Evolutionary conservation across 1,284 basidiomycete genomes (phyloP).

Genomic region (Boletus hoseneyae): DNA sequence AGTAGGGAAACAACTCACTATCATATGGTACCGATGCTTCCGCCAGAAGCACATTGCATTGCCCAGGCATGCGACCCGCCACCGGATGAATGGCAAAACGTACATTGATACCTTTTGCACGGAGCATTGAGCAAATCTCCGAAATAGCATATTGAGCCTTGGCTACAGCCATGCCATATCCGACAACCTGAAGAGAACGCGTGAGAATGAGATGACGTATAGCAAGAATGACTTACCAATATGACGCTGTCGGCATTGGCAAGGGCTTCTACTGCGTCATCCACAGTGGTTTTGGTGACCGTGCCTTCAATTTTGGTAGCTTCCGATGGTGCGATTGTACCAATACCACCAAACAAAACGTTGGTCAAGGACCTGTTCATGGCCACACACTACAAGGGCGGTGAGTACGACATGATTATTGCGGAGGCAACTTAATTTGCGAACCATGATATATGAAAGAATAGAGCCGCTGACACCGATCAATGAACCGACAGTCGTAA

Average conservation of each 20-base stretch:
- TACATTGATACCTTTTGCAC: conserved; percentile 71
- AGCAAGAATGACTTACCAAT: conserved; percentile 43
- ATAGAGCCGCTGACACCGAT: conserved; percentile 89
- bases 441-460: conserved; percentile 85
- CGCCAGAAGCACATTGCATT: conserved; percentile 83
- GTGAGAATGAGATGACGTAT: conserved; percentile 3
- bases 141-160: conserved; percentile 86
- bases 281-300: conserved; percentile 71
- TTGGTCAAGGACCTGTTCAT: conserved; percentile 83
- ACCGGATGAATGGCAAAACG: conserved; percentile 67
- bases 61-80: conserved; percentile 77
- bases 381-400: conserved; percentile 66
- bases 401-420: conserved; percentile 9
- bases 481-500: conserved; percentile 77
- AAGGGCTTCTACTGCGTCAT: conserved; percentile 76
- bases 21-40: conserved; percentile 88
- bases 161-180: conserved; percentile 87
- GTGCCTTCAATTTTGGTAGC: conserved; percentile 75
- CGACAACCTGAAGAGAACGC: conserved; percentile 57
- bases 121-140: conserved; percentile 70
- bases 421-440: conserved; percentile 16
- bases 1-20: conserved; percentile 46
- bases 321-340: conserved; percentile 50
- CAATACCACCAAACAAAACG: conserved; percentile 79
- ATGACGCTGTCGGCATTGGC: conserved; percentile 81